Evolutionary conservation across 805 yeast species (phyloP).

Genomic region (Starmerella vaccinii): DNA sequence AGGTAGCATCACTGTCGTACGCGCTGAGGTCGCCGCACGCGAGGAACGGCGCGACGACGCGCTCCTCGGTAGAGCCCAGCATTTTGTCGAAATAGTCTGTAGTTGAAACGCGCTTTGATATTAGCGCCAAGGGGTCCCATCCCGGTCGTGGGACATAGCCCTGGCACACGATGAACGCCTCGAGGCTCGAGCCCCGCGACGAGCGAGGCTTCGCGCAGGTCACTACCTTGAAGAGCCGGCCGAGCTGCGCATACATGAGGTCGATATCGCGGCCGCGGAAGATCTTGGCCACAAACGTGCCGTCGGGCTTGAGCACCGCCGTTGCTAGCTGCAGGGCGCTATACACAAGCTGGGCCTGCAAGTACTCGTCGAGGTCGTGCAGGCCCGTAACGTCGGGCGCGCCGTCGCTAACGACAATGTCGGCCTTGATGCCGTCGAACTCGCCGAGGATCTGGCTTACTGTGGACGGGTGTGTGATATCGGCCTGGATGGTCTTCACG

Average conservation of each 20-base stretch:
- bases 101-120: conserved; percentile 39
- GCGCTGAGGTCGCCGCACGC: conserved; percentile 90
- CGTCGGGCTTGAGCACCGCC: conserved; percentile 78
- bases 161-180: conserved; percentile 84
- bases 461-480: conserved; percentile 92
- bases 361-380: conserved; percentile 92
- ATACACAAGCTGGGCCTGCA: conserved; percentile 86
- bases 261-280: conserved; percentile 95
- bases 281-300: conserved; percentile 89
- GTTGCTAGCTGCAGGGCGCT: conserved; percentile 89
- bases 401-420: conserved; percentile 92
- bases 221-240: conserved; percentile 73
- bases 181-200: conserved; percentile 87
- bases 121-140: conserved; percentile 54
- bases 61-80: conserved; percentile 47
- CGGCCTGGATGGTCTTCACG: conserved; percentile 87
- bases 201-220: conserved; percentile 95
- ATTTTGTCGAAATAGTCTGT: conserved; percentile 67
- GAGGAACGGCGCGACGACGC: conserved; percentile 77
- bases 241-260: conserved; percentile 81
- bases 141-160: conserved; percentile 76
- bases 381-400: conserved; percentile 98
- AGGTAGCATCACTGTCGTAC: conserved; percentile 93
- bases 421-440: conserved; percentile 89
- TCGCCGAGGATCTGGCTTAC: conserved; percentile 60